Evolutionary conservation across 176 grass and related monocot species (phyloP).

Genomic region (Phyllostachys edulis): DNA sequence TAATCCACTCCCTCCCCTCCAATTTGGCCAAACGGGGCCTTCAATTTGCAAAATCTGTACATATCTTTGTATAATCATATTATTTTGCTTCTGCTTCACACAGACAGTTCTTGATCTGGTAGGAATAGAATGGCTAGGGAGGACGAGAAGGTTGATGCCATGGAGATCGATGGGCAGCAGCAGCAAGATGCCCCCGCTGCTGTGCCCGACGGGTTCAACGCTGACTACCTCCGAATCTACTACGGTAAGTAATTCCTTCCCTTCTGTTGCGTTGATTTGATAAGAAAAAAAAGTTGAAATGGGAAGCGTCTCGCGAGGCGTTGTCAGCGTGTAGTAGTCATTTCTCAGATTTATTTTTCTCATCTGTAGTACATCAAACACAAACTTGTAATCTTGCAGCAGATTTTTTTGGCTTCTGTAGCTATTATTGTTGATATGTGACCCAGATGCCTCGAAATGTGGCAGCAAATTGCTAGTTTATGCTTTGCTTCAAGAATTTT

Average conservation of each 20-base stretch:
- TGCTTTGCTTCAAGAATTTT: neutral
- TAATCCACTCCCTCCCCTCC: neutral
- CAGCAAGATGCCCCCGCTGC: slow-evolving; percentile 12
- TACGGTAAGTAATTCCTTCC: slow-evolving; percentile 51
- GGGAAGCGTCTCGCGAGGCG: neutral
- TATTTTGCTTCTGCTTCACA: neutral
- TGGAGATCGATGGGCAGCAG: slow-evolving; percentile 58
- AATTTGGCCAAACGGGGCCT: neutral
- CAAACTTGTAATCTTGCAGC: neutral
- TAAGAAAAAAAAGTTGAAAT: neutral
- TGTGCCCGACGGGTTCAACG: slow-evolving; percentile 43
- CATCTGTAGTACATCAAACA: neutral
- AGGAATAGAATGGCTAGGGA: slow-evolving; percentile 41
- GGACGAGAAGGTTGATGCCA: slow-evolving; percentile 25
- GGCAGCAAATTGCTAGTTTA: neutral
- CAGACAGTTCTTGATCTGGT: neutral
- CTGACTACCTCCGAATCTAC: slow-evolving; percentile 79
- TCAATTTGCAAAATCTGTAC: neutral
- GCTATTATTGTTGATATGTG: neutral
- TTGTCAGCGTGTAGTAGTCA: neutral
- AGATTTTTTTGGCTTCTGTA: neutral
- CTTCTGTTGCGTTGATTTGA: neutral
- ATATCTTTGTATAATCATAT: neutral
- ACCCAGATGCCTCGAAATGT: neutral
- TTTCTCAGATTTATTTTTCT: neutral